Percentiles rank a stretch among this genome's conserved stretches.
Evolutionary conservation across 331 rosid genomes (phyloP).

Genomic region (Malus hybrid): DNA sequence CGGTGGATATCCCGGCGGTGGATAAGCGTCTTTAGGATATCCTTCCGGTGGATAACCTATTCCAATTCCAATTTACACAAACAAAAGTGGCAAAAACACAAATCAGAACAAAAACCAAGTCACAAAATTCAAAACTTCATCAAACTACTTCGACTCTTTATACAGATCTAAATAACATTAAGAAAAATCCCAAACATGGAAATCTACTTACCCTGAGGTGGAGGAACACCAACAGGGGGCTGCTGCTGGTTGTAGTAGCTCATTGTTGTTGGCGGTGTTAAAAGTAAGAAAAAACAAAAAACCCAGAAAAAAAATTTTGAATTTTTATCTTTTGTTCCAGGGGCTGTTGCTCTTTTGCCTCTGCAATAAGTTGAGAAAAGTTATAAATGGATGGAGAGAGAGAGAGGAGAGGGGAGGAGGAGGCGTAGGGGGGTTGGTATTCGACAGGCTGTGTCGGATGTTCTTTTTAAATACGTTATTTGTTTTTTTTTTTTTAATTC

Average conservation of each 20-base stretch:
- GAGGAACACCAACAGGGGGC: constrained; percentile 32
- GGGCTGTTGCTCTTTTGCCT: background rate
- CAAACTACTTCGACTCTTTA: background rate
- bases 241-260: constrained; percentile 29
- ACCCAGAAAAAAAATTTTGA: background rate
- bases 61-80: background rate
- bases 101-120: background rate
- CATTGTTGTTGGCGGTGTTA: background rate
- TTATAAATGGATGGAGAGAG: background rate
- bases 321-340: background rate
- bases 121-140: background rate
- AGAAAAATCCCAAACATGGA: background rate
- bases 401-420: too few relatives aligned
- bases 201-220: constrained; percentile 18
- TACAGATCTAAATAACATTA: constrained; percentile 3
- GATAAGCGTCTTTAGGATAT: constrained; percentile 43
- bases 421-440: too few relatives aligned
- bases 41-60: constrained; percentile 64
- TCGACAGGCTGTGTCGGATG: too few relatives aligned
- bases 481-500: too few relatives aligned
- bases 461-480: background rate
- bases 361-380: background rate
- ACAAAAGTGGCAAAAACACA: background rate
- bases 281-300: background rate
- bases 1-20: constrained; percentile 34